These are phyloP conservation scores for Aegilops tauschii DNA, from an alignment of 176 grass and related monocot species.

Conservation along the genomic window DNA sequence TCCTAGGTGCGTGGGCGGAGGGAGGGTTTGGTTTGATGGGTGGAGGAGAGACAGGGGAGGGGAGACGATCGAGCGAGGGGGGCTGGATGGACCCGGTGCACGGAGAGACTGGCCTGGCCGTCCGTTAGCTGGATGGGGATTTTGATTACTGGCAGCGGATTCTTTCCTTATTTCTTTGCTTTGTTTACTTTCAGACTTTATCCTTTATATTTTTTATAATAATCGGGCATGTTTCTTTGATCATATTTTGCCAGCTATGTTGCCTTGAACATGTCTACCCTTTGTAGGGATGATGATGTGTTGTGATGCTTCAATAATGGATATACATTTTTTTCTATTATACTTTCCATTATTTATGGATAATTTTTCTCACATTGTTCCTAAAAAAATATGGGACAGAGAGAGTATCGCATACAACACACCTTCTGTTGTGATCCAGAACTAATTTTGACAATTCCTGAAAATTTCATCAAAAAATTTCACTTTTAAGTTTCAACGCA, in stretches of 20 bases:
- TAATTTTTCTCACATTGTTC: background rate
- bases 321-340: background rate
- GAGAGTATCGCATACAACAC: background rate
- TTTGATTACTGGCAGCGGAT: slow-evolving; percentile 7
- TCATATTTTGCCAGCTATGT: background rate
- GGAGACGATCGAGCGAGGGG: too few relatives aligned
- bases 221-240: background rate
- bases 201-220: background rate
- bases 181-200: background rate
- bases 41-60: background rate
- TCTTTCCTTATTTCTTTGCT: background rate
- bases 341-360: background rate
- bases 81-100: slow-evolving; percentile 32
- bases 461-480: background rate
- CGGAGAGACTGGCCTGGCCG: background rate
- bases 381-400: background rate
- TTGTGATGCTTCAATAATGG: too few relatives aligned
- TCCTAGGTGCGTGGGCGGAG: slow-evolving; percentile 16
- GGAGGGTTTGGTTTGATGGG: slow-evolving; percentile 24
- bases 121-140: background rate
- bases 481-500: background rate
- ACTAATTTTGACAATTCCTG: background rate
- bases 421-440: background rate
- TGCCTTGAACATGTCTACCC: background rate
- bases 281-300: too few relatives aligned